phyloP scores from a whole-genome alignment of 768 basidiomycete species.

The Leccinum variicolor region DNA sequence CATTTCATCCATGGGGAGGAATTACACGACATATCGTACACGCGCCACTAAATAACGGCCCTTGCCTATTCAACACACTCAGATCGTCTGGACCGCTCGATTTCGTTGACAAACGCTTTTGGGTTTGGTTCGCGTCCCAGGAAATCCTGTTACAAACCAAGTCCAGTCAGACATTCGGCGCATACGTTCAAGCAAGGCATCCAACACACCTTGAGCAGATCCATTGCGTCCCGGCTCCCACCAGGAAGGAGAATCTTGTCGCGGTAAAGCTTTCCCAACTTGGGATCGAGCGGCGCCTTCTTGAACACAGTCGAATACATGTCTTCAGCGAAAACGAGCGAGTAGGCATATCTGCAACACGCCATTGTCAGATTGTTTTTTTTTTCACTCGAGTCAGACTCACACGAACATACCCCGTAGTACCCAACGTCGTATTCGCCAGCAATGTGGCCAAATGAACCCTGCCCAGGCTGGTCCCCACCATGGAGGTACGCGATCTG shows the following conservation, averaged over 20 bases:
- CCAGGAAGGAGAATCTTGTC: conserved; percentile 68
- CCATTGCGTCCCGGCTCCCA: conserved; percentile 73
- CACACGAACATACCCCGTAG: conserved; percentile 43
- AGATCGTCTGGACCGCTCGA: conserved; percentile 37
- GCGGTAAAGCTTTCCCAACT: conserved; percentile 64
- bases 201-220: conserved; percentile 61
- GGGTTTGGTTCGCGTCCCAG: conserved; percentile 72
- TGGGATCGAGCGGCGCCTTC: conserved; percentile 67
- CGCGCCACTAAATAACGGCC: not conserved
- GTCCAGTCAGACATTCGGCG: not conserved
- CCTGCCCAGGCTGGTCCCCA: conserved; percentile 61
- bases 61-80: not conserved
- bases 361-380: not conserved
- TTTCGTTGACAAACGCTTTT: conserved; percentile 67
- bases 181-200: not conserved
- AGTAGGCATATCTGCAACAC: conserved; percentile 59
- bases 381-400: not conserved
- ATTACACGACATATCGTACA: not conserved
- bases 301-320: conserved; percentile 78
- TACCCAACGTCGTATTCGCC: conserved; percentile 69
- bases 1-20: not conserved
- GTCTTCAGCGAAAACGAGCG: conserved; percentile 58
- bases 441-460: conserved; percentile 69
- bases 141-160: conserved; percentile 52
- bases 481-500: conserved; percentile 65